Evolutionary conservation across 257 asterid genomes (phyloP).

Genomic region (Scutellaria minor): DNA sequence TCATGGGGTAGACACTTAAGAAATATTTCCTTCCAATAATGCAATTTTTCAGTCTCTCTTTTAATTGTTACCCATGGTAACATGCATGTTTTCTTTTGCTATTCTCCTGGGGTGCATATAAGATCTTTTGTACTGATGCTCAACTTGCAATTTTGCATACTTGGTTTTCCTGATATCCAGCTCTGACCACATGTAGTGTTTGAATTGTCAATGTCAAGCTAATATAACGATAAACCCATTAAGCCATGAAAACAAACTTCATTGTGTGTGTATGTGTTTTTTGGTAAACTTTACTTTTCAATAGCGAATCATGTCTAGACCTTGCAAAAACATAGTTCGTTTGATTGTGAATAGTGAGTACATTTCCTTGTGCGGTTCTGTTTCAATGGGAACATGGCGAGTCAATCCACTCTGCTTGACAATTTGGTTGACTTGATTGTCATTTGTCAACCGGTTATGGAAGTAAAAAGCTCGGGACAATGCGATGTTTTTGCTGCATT

Average conservation of each 20-base stretch:
- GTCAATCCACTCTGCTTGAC: neutral
- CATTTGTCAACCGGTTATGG: slow-evolving; percentile 21
- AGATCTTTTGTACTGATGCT: neutral
- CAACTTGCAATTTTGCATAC: neutral
- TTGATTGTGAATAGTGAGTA: neutral
- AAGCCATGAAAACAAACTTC: slow-evolving; percentile 6
- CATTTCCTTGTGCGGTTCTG: neutral
- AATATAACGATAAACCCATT: neutral
- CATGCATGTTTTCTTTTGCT: slow-evolving; percentile 16
- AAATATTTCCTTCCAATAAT: neutral
- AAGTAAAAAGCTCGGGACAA: neutral
- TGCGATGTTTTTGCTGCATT: neutral
- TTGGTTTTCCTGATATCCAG: slow-evolving; percentile 2
- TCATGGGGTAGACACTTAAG: neutral
- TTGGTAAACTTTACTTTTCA: slow-evolving; percentile 1
- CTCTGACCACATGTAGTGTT: neutral
- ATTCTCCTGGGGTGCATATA: neutral
- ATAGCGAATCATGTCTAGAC: neutral
- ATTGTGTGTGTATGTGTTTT: neutral
- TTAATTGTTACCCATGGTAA: neutral
- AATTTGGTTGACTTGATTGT: slow-evolving; percentile 5
- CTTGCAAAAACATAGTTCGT: neutral
- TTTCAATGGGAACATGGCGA: neutral
- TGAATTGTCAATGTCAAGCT: neutral
- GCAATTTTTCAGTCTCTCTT: slow-evolving; percentile 8